Evolutionary conservation across 2,329 filamentous ascomycete species (phyloP).

Genomic region (Scleromitrula shiraiana): DNA sequence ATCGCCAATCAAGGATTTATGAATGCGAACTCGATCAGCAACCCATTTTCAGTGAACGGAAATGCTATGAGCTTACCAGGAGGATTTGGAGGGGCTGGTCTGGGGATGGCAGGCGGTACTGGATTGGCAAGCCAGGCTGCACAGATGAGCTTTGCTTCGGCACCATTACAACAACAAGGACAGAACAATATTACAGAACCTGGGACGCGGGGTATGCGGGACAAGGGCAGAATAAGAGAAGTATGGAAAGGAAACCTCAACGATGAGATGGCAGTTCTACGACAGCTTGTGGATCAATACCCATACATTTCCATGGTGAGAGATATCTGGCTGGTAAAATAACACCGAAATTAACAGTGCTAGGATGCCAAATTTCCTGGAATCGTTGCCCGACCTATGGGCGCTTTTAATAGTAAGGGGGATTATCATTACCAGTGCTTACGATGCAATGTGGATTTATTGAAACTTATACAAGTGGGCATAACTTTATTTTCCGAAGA

Average conservation of each 20-base stretch:
- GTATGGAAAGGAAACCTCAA: constrained; percentile 91
- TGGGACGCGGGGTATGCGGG: constrained; percentile 46
- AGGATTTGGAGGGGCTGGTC: constrained; percentile 47
- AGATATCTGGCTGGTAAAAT: constrained; percentile 12
- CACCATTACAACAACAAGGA: constrained; percentile 52
- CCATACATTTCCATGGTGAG: constrained; percentile 96
- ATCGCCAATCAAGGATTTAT: constrained; percentile 66
- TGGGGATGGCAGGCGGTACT: constrained; percentile 45
- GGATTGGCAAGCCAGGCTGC: constrained; percentile 82
- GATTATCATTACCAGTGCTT: constrained; percentile 99
- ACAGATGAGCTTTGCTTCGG: constrained; percentile 77
- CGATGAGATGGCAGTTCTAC: constrained; percentile 80
- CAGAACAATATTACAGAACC: constrained; percentile 45
- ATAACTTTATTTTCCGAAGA: constrained; percentile 89
- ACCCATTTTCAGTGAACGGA: constrained; percentile 52
- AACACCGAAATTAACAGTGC: constrained; percentile 19
- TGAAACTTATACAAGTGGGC: constrained; percentile 96
- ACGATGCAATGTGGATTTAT: constrained; percentile 90
- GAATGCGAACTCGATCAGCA: constrained; percentile 59
- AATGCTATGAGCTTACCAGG: constrained; percentile 48
- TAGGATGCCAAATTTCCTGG: constrained; percentile 99
- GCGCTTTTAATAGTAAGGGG: constrained; percentile 86
- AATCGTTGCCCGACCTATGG: constrained; percentile 91
- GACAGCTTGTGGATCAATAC: constrained; percentile 80
- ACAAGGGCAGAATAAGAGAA: constrained; percentile 79